phyloP scores from a whole-genome alignment of 2,329 filamentous ascomycete genomes.

The Magnaporthiopsis rhizophila region DNA sequence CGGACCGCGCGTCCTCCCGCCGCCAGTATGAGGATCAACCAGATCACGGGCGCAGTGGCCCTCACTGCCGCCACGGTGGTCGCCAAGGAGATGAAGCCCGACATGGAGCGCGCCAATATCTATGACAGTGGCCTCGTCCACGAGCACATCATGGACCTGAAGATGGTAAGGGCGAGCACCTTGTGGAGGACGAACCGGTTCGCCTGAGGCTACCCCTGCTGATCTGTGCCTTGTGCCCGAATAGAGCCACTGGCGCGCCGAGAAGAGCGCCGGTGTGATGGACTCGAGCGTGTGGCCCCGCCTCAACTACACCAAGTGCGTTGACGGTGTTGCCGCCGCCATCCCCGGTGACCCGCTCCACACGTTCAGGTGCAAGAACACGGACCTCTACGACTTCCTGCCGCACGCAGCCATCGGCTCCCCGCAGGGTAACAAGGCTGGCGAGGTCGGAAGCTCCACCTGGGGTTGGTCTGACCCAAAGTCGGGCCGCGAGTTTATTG shows the following conservation, averaged over 20 bases:
- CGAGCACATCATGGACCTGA: constrained; percentile 2
- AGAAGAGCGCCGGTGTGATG: constrained; percentile 5
- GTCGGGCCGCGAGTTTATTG: constrained; percentile 43
- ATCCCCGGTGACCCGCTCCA: constrained; percentile 8
- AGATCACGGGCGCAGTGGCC: constrained; percentile 1
- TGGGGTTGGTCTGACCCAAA: constrained; percentile 42
- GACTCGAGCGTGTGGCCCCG: constrained; percentile 7
- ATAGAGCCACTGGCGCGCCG: constrained; percentile 6
- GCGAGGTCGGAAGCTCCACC: constrained; percentile 8
- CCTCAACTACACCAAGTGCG: constrained; percentile 9
- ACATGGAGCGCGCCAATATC: constrained; percentile 1
- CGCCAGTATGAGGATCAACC: neutral
- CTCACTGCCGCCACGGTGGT: neutral
- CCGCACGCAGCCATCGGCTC: constrained; percentile 7
- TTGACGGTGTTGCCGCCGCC: constrained; percentile 6
- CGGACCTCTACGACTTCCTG: constrained; percentile 9
- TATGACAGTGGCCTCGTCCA: constrained; percentile 7
- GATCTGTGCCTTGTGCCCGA: neutral
- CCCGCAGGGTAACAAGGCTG: constrained; percentile 1
- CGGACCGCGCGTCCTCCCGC: neutral
- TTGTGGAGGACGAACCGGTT: no score
- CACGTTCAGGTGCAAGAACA: constrained; percentile 9
- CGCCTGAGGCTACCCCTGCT: neutral
- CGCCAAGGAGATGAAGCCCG: constrained; percentile 9
- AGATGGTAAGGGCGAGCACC: constrained; percentile 2